phyloP scores from a whole-genome alignment of 176 grass and related monocot genomes.

The Oryza punctata region DNA sequence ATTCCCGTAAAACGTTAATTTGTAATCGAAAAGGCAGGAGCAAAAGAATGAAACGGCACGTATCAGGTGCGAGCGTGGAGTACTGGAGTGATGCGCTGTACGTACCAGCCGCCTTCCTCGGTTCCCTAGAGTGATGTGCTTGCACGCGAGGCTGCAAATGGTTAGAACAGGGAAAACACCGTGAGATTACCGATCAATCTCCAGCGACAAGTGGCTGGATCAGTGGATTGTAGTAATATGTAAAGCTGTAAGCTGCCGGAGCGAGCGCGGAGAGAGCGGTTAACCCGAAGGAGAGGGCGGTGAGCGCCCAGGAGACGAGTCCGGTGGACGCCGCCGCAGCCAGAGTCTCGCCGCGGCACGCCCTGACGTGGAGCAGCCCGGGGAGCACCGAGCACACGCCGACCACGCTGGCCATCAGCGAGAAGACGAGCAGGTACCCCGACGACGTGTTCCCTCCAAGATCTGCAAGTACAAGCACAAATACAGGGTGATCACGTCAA shows the following conservation, averaged over 20 bases:
- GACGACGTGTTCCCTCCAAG: constrained; percentile 11
- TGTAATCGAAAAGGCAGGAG: neutral
- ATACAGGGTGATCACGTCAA: neutral
- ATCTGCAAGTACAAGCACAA: neutral
- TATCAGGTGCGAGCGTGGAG: too few relatives aligned
- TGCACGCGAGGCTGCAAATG: neutral
- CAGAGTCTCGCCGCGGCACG: neutral
- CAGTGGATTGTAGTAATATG: too few relatives aligned
- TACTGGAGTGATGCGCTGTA: neutral
- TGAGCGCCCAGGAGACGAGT: neutral
- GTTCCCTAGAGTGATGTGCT: neutral
- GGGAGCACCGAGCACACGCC: neutral
- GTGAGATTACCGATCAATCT: neutral
- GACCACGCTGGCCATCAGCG: neutral
- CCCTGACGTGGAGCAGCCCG: neutral
- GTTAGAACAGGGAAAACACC: neutral
- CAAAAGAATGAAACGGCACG: neutral
- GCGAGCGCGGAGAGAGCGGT: neutral
- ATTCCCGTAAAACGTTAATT: neutral
- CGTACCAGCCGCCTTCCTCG: neutral
- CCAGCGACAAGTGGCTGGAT: too few relatives aligned
- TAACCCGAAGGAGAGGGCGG: neutral
- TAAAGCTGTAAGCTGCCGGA: too few relatives aligned
- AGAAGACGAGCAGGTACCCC: constrained; percentile 1
- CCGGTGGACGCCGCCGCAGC: neutral